Percentiles rank a stretch among this genome's conserved stretches.
Conservation (phyloP, 2,329 filamentous ascomycete species). For the Cladosporium sp. region DNA sequence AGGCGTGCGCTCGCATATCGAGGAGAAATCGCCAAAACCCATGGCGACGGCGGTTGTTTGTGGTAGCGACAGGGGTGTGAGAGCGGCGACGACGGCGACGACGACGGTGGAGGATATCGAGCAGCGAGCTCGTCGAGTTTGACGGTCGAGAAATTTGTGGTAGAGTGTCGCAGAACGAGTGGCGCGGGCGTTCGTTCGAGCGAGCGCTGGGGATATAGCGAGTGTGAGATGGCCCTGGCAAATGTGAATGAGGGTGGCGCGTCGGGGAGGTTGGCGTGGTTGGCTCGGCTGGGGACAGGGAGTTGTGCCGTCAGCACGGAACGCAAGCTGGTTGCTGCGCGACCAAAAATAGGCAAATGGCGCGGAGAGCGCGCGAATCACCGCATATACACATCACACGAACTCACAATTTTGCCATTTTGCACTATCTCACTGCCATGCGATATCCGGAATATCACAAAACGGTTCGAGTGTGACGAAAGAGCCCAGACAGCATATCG, state of each 20-base stretch:
- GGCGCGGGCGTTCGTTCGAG: constrained; percentile 3
- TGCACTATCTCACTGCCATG: no score
- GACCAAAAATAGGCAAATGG: background rate
- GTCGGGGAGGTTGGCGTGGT: background rate
- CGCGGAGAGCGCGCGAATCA: background rate
- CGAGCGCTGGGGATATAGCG: constrained; percentile 10
- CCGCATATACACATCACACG: background rate
- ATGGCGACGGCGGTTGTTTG: constrained; percentile 53
- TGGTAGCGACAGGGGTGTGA: background rate
- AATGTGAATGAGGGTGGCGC: background rate
- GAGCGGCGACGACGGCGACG: background rate
- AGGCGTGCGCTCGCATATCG: constrained; percentile 77
- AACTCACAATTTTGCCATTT: background rate
- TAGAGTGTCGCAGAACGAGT: constrained; percentile 7
- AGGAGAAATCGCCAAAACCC: constrained; percentile 86
- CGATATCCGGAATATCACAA: background rate
- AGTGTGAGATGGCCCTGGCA: background rate
- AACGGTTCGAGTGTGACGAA: constrained; percentile 2
- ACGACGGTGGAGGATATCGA: background rate
- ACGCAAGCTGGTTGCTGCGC: background rate
- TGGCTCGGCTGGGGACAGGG: background rate
- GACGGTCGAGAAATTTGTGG: background rate
- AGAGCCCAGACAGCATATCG: background rate
- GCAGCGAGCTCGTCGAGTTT: background rate
- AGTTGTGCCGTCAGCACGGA: background rate